A percentile compares a stretch with the other conserved stretches of the same genome.
phyloP scores from a whole-genome alignment of 176 grass and related monocot genomes.

The Ensete glaucum region DNA sequence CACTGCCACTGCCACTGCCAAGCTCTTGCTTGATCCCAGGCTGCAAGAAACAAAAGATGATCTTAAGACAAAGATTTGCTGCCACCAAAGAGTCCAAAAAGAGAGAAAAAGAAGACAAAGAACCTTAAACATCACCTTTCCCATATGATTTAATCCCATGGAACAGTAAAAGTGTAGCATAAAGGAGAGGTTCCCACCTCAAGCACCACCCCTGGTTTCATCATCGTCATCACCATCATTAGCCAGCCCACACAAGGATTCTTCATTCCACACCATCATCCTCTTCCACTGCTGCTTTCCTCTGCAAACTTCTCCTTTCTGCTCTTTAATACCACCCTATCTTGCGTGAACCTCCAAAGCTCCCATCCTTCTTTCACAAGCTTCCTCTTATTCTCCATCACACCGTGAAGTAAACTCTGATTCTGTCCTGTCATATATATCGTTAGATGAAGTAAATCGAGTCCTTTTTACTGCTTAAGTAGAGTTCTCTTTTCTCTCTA shows the following conservation, averaged over 20 bases:
- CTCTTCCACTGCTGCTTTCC: slow-evolving; percentile 27
- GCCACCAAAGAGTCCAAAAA: neutral
- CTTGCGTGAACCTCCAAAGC: slow-evolving; percentile 51
- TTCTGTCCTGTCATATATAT: slow-evolving; percentile 36
- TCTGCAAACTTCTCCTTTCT: slow-evolving; percentile 27
- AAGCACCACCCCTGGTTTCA: slow-evolving; percentile 12
- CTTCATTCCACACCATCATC: slow-evolving; percentile 24
- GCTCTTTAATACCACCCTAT: slow-evolving; percentile 13
- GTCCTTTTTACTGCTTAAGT: slow-evolving; percentile 29
- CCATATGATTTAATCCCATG: slow-evolving; percentile 11
- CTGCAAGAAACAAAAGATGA: neutral
- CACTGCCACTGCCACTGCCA: too few relatives aligned
- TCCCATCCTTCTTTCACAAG: slow-evolving; percentile 57
- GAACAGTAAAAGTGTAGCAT: slow-evolving; percentile 24
- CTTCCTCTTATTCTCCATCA: slow-evolving; percentile 61
- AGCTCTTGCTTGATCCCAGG: too few relatives aligned
- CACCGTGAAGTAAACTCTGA: slow-evolving; percentile 34
- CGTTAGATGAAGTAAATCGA: slow-evolving; percentile 9
- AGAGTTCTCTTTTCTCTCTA: neutral
- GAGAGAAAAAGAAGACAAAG: neutral
- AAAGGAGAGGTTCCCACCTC: slow-evolving; percentile 17
- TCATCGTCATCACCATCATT: slow-evolving; percentile 26
- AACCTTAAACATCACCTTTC: neutral
- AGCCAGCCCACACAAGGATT: slow-evolving; percentile 16
- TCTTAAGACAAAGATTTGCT: neutral